Conservation (phyloP, 306 rosid genomes). For the Echinosophora koreensis region DNA sequence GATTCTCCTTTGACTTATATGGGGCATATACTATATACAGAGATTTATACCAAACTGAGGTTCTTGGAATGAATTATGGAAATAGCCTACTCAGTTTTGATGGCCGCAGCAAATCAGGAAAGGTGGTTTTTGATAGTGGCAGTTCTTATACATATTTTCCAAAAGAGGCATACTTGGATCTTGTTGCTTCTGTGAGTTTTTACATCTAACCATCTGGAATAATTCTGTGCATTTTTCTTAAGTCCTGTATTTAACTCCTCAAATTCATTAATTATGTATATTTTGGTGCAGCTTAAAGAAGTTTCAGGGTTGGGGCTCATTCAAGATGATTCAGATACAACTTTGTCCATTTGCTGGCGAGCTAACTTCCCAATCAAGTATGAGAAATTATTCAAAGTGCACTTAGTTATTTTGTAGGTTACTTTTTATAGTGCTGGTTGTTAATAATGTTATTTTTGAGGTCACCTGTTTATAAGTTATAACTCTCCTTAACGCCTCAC, state of each 20-base stretch:
- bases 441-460: background rate
- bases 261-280: conserved; percentile 29
- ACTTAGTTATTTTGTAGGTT: background rate
- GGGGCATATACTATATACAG: conserved; percentile 52
- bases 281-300: conserved; percentile 72
- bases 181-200: conserved; percentile 75
- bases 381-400: conserved; percentile 20
- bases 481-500: background rate
- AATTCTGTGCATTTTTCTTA: conserved; percentile 11
- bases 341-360: conserved; percentile 82
- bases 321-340: conserved; percentile 68
- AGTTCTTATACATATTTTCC: conserved; percentile 84
- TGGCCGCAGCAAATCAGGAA: conserved; percentile 55
- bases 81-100: conserved; percentile 58
- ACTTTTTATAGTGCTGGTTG: background rate
- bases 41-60: conserved; percentile 69
- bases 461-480: background rate
- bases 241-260: conserved; percentile 21
- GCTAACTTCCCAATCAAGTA: conserved; percentile 67
- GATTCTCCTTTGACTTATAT: conserved; percentile 23
- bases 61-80: conserved; percentile 66
- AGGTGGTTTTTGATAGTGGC: conserved; percentile 78
- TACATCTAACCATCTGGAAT: conserved; percentile 27
- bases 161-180: conserved; percentile 63
- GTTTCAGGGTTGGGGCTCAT: conserved; percentile 58